Percentiles rank a stretch among this genome's conserved stretches.
phyloP scores from a whole-genome alignment of 1,139 yeast genomes.

The Suhomyces ambrosiae region DNA sequence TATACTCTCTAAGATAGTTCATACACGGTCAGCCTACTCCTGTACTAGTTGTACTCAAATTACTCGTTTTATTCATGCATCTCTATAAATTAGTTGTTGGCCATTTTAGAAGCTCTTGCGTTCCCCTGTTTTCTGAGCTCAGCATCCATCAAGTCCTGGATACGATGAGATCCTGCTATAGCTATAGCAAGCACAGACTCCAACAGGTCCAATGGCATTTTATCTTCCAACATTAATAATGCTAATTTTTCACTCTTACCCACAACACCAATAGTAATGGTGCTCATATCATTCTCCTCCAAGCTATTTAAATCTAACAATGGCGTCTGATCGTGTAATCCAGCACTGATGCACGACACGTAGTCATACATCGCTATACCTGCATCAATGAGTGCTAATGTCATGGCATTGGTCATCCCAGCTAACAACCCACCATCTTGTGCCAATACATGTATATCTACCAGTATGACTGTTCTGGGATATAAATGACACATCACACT shows the following conservation, averaged over 20 bases:
- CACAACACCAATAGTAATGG: conserved; percentile 78
- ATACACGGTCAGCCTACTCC: background rate
- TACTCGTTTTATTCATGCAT: background rate
- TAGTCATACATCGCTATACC: conserved; percentile 95
- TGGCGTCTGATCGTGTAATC: conserved; percentile 74
- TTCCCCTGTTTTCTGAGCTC: conserved; percentile 77
- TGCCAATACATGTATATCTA: conserved; percentile 75
- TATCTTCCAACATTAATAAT: conserved; percentile 75
- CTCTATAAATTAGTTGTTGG: conserved; percentile 12
- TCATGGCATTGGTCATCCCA: conserved; percentile 81
- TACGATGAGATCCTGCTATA: conserved; percentile 83
- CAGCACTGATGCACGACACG: conserved; percentile 78
- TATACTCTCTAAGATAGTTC: too few species aligned
- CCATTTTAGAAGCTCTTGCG: conserved; percentile 36
- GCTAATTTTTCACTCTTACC: conserved; percentile 83
- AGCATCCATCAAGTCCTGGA: conserved; percentile 83
- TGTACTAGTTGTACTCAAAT: background rate
- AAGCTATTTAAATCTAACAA: conserved; percentile 77
- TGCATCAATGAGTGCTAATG: conserved; percentile 89
- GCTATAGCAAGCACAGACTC: conserved; percentile 82
- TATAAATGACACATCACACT: conserved; percentile 74
- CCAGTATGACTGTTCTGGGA: conserved; percentile 78
- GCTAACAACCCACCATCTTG: conserved; percentile 91
- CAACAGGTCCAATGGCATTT: conserved; percentile 78
- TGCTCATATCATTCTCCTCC: conserved; percentile 84